These are phyloP conservation scores for Sapria himalayana DNA, from an alignment of 345 rosid species.

Conservation along the genomic window DNA sequence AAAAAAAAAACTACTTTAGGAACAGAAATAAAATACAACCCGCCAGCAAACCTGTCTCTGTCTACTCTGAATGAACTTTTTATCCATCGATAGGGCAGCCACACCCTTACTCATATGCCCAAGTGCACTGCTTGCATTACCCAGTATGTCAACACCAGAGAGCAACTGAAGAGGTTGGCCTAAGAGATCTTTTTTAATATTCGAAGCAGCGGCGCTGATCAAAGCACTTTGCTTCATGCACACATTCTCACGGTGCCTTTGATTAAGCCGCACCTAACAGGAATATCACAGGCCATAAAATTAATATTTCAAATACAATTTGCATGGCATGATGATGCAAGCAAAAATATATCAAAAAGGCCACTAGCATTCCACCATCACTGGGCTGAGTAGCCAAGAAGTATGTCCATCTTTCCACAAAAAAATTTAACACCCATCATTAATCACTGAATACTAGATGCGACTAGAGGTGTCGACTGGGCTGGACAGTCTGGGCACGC, in stretches of 20 bases:
- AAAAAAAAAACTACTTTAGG: too few species aligned
- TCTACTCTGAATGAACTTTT: constrained; percentile 82
- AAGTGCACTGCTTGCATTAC: constrained; percentile 97
- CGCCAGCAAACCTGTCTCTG: constrained; percentile 60
- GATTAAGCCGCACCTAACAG: constrained; percentile 68
- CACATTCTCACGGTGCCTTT: constrained; percentile 56
- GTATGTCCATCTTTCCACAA: too few species aligned
- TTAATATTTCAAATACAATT: constrained; percentile 5
- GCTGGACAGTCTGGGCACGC: too few species aligned
- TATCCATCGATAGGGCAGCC: constrained; percentile 97
- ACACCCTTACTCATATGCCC: constrained; percentile 99
- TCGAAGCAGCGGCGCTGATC: constrained; percentile 59
- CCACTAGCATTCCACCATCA: too few species aligned
- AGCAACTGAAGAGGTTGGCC: constrained; percentile 96
- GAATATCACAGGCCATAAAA: constrained; percentile 4
- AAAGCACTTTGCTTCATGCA: constrained; percentile 90
- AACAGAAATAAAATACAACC: constrained; percentile 4
- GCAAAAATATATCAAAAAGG: too few species aligned
- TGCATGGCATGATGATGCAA: too few species aligned
- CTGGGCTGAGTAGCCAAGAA: too few species aligned
- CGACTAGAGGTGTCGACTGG: too few species aligned
- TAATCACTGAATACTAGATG: too few species aligned
- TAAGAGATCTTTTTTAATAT: constrained; percentile 72
- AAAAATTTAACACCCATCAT: too few species aligned
- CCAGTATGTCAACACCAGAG: constrained; percentile 88